phyloP scores from a whole-genome alignment of 2,329 filamentous ascomycete species.

The Alternaria triticina region DNA sequence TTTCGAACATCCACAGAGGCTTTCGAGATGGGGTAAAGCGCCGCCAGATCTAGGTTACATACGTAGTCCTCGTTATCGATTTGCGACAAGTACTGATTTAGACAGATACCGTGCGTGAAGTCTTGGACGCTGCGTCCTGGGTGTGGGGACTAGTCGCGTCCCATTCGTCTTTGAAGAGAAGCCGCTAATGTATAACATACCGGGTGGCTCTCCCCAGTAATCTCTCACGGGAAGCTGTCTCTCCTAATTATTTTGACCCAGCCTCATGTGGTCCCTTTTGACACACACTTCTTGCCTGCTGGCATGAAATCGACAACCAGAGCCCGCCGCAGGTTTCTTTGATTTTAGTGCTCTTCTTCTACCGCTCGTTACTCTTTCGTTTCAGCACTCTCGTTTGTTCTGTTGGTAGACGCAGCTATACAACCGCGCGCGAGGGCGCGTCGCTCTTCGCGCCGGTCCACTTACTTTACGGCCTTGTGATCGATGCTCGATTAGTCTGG shows the following conservation, averaged over 20 bases:
- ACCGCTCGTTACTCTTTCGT: slow-evolving; percentile 36
- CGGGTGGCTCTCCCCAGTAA: slow-evolving; percentile 20
- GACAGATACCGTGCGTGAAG: slow-evolving; percentile 15
- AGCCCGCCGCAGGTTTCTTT: slow-evolving; percentile 35
- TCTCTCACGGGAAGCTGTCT: slow-evolving; percentile 19
- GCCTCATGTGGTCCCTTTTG: slow-evolving; percentile 22
- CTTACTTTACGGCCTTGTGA: slow-evolving; percentile 41
- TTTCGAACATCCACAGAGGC: slow-evolving; percentile 14
- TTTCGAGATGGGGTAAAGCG: slow-evolving; percentile 18
- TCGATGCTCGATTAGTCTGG: slow-evolving; percentile 46
- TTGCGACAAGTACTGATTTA: slow-evolving; percentile 16
- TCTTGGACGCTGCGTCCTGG: slow-evolving; percentile 14
- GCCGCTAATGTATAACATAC: slow-evolving; percentile 26
- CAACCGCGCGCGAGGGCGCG: slow-evolving; percentile 34
- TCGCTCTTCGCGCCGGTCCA: slow-evolving; percentile 41
- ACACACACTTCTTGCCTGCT: slow-evolving; percentile 27
- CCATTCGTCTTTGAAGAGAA: slow-evolving; percentile 15
- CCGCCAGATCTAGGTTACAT: slow-evolving; percentile 17
- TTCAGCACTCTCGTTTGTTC: slow-evolving; percentile 42
- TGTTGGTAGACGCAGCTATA: slow-evolving; percentile 34
- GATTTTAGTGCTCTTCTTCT: slow-evolving; percentile 32
- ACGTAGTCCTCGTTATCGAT: slow-evolving; percentile 16
- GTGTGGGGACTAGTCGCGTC: slow-evolving; percentile 19
- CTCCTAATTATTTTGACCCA: slow-evolving; percentile 22
- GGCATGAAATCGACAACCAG: slow-evolving; percentile 37